These are phyloP conservation scores for Linderniella brevidens DNA, from an alignment of 257 asterid genomes.

Conservation along the genomic window DNA sequence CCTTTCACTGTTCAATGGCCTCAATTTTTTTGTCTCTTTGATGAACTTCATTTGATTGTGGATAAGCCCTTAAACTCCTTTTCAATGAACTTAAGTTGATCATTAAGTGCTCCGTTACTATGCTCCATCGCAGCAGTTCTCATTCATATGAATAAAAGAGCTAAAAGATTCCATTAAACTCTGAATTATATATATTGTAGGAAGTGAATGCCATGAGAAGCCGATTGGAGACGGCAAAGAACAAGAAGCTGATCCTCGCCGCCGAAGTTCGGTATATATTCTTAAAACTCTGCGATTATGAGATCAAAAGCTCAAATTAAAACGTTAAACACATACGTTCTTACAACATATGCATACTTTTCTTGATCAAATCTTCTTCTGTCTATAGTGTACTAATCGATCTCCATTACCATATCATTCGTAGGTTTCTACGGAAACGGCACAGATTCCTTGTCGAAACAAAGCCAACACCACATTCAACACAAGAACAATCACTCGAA, in stretches of 20 bases:
- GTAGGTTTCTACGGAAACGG: conserved; percentile 51
- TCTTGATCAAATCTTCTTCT: neutral
- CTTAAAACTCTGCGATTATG: neutral
- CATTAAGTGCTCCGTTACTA: no score
- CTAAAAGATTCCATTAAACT: neutral
- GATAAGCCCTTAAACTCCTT: no score
- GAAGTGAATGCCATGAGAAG: conserved; percentile 33
- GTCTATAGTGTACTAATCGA: no score
- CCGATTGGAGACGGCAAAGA: conserved; percentile 32
- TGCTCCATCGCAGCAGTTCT: no score
- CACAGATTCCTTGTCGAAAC: conserved; percentile 24
- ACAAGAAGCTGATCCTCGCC: conserved; percentile 34
- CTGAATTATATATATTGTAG: conserved; percentile 15
- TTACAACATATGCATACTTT: neutral
- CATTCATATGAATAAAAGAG: no score
- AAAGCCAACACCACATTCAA: conserved; percentile 12
- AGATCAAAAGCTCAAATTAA: no score
- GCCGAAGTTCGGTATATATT: conserved; percentile 77
- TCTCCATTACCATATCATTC: neutral
- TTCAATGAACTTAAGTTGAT: no score
- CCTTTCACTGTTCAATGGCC: no score
- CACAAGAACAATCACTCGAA: conserved; percentile 16
- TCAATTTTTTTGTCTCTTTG: no score
- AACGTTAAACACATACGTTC: no score
- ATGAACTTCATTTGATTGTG: no score